Evolutionary conservation across 148 eudicot species (phyloP).

Genomic region (Camellia lanceoleosa): DNA sequence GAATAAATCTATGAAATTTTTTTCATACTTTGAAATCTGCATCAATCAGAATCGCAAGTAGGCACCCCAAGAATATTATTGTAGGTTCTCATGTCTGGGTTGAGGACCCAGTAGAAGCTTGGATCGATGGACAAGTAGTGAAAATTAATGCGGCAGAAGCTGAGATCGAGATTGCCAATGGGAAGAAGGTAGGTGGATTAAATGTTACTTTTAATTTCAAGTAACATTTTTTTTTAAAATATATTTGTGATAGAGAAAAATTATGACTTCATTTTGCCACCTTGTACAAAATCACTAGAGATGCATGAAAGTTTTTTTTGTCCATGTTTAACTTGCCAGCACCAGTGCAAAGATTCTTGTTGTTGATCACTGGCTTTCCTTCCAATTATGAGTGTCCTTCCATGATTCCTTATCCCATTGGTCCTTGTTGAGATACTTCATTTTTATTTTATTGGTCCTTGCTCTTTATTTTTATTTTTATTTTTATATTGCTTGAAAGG

Average conservation of each 20-base stretch:
- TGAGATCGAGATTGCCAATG: slow-evolving; percentile 62
- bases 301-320: not conserved
- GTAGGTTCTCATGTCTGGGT: slow-evolving; percentile 91
- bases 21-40: not conserved
- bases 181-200: slow-evolving; percentile 50
- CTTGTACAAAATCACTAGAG: not conserved
- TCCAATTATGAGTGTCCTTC: not conserved
- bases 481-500: not conserved
- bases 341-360: not conserved
- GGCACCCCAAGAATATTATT: slow-evolving; percentile 75
- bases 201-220: not conserved
- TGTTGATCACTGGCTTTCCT: not conserved
- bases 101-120: slow-evolving; percentile 64
- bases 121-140: slow-evolving; percentile 58
- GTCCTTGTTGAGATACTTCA: not conserved
- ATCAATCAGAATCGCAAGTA: slow-evolving; percentile 3
- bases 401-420: not conserved
- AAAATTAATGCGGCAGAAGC: slow-evolving; percentile 41
- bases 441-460: too few relatives aligned
- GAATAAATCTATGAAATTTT: too few relatives aligned
- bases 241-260: not conserved
- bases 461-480: too few relatives aligned
- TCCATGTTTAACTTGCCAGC: not conserved
- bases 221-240: not conserved
- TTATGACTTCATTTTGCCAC: not conserved